Evolutionary conservation across 768 basidiomycete genomes (phyloP), one percentile per base, ranked within the genome.

Genomic region (Tulasnella sp.): DNA sequence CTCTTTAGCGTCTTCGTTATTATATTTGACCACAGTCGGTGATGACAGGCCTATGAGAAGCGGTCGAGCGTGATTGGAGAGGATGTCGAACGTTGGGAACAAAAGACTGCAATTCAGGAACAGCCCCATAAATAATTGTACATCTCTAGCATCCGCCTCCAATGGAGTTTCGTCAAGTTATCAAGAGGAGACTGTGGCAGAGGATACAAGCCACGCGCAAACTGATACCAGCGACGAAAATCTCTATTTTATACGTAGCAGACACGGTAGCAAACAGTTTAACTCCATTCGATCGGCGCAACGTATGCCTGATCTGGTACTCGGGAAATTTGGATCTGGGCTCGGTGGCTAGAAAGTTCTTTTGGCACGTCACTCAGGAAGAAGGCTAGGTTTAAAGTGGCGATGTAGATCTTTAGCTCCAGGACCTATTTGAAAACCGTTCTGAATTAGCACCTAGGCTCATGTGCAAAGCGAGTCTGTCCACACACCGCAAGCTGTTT

Each of bases 301-400:
- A 72, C 71, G 26, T 16, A 72, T n/a, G 71, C 9, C 37, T 72
- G 71, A 72, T 40, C 37, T 15, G 71, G 71, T 7, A 40, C 37
- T 37, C 71, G 29, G 13, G 71, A 40, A 26, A 72, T n/a, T 46
- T 46, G 71, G 37, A 46, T 46, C 29, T 23, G 29, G 3, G 71
- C 39, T 16, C 44, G 37, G 20, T 72, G 44, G n/a, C 74, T 44
- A 1, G 35, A 37, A 10, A 75, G 51, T 55, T 75, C 74, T 61
- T 46, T 29, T 32, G 74, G 74, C 7, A 75, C 74, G 20, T 75
- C 46, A 26, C 46, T 35, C 35, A 75, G 39, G 48, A 51, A 75
- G 74, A 75, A 75, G 13, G 74, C 74, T 5, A 75, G 37, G 18
- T 75, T 75, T 10, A 75, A 39, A 26, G 74, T 75, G 3, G 74